phyloP scores from a whole-genome alignment of 176 grass and related monocot genomes.

The Eleusine indica region DNA sequence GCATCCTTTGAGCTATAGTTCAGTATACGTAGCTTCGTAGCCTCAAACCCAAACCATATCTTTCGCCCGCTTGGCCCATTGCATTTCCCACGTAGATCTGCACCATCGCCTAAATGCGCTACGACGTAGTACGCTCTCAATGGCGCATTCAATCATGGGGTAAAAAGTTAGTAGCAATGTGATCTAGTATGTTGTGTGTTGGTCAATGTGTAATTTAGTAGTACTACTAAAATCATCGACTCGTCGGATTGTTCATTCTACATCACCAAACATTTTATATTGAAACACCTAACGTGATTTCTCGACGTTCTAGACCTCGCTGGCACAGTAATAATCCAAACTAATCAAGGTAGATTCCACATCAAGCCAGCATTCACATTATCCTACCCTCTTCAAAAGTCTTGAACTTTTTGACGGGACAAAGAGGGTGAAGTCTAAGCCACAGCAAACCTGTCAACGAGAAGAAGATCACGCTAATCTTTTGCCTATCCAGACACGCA shows the following conservation, averaged over 20 bases:
- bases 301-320: neutral
- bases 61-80: neutral
- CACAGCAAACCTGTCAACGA: neutral
- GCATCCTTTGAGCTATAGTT: neutral
- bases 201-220: neutral
- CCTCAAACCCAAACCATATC: slow-evolving; percentile 23
- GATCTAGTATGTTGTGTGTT: neutral
- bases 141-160: no score
- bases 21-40: neutral
- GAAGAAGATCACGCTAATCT: neutral
- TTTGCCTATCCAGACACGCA: neutral
- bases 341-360: neutral
- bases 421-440: neutral
- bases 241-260: neutral
- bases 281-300: neutral
- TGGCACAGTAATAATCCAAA: neutral
- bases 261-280: neutral
- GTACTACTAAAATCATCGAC: no score
- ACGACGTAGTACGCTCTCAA: neutral
- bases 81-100: slow-evolving; percentile 18
- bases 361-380: neutral
- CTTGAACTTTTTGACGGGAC: neutral
- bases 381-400: neutral
- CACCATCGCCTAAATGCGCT: slow-evolving; percentile 20
- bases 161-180: no score